phyloP scores from a whole-genome alignment of 2,329 filamentous ascomycete species.

The Fusarium decemcellulare region DNA sequence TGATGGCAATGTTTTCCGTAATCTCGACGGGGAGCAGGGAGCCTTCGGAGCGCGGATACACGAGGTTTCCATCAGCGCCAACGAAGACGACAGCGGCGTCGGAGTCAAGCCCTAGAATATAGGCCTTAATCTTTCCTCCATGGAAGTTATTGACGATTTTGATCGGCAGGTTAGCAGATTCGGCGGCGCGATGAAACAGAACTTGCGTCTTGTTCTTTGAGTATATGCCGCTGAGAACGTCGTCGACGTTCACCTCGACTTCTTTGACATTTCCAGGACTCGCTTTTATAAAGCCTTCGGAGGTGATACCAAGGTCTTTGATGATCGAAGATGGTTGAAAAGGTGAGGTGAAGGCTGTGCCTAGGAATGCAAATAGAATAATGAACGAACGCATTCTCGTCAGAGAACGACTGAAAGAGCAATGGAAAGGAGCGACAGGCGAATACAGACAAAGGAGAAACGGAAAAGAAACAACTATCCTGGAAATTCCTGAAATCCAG shows the following conservation, averaged over 20 bases:
- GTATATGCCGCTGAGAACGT: conserved; percentile 57
- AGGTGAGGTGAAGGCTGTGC: conserved; percentile 34
- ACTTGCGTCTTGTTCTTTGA: conserved; percentile 30
- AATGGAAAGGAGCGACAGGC: neutral
- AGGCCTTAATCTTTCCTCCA: conserved; percentile 57
- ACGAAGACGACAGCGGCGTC: conserved; percentile 59
- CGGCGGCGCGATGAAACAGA: neutral
- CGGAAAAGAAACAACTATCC: neutral
- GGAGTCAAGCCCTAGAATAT: conserved; percentile 61
- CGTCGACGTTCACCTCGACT: conserved; percentile 54
- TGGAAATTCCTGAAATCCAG: neutral
- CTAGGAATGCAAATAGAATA: conserved; percentile 39
- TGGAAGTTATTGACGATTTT: conserved; percentile 61
- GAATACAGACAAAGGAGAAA: conserved; percentile 11
- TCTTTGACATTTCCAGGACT: conserved; percentile 49
- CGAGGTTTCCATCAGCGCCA: conserved; percentile 54
- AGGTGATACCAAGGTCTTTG: conserved; percentile 24
- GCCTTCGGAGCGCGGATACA: conserved; percentile 58
- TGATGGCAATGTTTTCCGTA: conserved; percentile 58
- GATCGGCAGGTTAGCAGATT: conserved; percentile 43
- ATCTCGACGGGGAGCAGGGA: conserved; percentile 55
- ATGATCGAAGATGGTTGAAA: conserved; percentile 12
- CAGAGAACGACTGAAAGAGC: conserved; percentile 30
- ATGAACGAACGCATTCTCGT: conserved; percentile 44
- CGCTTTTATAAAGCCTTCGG: conserved; percentile 49